Base-by-base conservation (phyloP, 192 early-diverging fungal species). In the Martensiomyces pterosporus region DNA sequence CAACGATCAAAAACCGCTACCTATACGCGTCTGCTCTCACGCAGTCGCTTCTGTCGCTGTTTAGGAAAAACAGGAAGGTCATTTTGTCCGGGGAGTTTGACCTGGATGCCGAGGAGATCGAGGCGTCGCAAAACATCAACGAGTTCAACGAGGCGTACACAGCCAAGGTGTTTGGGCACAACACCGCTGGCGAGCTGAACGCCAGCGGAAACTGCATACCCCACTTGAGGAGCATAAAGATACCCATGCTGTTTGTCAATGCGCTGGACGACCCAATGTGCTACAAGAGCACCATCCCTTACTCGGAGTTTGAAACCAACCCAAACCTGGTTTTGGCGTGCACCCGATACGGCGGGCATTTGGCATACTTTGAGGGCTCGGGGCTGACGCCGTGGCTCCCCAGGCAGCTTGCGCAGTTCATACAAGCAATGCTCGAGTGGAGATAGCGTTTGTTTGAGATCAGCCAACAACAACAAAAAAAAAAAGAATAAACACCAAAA, bases 181-280 rank as follows among this genome's bases (percentile, higher is more conserved):
- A 78, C 33, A 89, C 87, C 12, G 89, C 85, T 14, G 68, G 85
- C 55, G 90, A 93, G 45, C 92, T 88, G 39, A 86, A 88, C 49
- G 55, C 52, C 8, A 76, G 77, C 41, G 83, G 81, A 21, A 85
- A 80, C 57, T 84, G 66, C 23, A 60, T 59, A 9, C 76, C 64
- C 5, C 72, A 67, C 8, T 56, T 88, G 38, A 66, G 79, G 18
- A 56, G 80, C 47, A 81, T 90, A 15, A 60, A 67, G 19, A 67
- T 90, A 4, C 95, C 95, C n/a, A 82, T 88, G 55, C 65, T 98
- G 14, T 86, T 91, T 38, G 64, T 95, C 36, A 85, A 84, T 36
- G 89, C 92, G 12, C 43, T 85, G 32, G 90, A 96, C 60, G 95
- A 98, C 60, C 95, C 95, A 9, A 86, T 98, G 67, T 83, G 84